A percentile compares a stretch with the other conserved stretches of the same genome.
phyloP scores from a whole-genome alignment of 768 basidiomycete genomes.

The Mycena rosella region DNA sequence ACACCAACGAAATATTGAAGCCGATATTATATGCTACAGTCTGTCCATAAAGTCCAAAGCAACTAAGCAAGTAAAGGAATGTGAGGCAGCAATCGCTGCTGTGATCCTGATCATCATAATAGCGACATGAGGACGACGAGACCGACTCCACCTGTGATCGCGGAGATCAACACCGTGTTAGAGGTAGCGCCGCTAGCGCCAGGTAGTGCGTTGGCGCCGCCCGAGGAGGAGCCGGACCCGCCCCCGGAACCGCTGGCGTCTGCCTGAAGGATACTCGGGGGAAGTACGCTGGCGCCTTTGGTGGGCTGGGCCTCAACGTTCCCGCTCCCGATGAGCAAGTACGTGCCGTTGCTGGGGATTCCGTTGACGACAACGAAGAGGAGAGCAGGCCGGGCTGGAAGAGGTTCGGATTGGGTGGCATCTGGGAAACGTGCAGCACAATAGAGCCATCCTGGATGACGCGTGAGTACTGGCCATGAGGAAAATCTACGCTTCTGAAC shows the following conservation, averaged over 20 bases:
- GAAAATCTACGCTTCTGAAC: no score
- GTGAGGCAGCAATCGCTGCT: no score
- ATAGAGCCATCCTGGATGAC: conserved; percentile 82
- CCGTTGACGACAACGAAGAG: conserved; percentile 88
- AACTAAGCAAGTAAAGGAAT: no score
- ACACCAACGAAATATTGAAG: no score
- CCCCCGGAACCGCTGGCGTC: conserved; percentile 55
- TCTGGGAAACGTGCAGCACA: conserved; percentile 83
- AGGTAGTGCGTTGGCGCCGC: neutral
- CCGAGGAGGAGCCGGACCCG: conserved; percentile 26
- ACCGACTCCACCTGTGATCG: no score
- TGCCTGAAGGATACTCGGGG: conserved; percentile 60
- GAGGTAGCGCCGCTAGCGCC: no score
- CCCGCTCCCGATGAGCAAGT: conserved; percentile 85
- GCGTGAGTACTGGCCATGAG: no score
- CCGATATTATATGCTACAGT: no score
- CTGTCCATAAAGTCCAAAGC: no score
- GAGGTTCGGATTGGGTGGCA: conserved; percentile 86
- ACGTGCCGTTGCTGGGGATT: conserved; percentile 84
- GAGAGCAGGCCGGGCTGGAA: conserved; percentile 89
- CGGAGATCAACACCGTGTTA: no score
- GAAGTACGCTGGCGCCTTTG: conserved; percentile 58
- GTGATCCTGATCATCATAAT: no score
- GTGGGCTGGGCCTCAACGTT: conserved; percentile 78
- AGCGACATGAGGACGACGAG: no score